Evolutionary conservation across 768 basidiomycete genomes (phyloP).

Genomic region (Collybiopsis confluens): DNA sequence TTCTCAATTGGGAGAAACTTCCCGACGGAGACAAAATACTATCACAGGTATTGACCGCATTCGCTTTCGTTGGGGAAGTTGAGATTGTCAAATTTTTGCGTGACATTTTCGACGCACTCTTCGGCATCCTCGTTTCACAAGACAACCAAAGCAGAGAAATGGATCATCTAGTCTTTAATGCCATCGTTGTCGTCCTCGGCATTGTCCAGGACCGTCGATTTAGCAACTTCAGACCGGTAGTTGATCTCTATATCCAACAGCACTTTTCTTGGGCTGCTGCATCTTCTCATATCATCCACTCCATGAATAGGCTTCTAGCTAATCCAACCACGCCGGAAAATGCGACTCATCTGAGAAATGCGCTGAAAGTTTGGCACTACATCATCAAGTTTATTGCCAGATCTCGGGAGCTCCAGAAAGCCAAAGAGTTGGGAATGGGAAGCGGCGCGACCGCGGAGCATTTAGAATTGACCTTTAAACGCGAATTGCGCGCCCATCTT

Average conservation of each 20-base stretch:
- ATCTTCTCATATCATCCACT: constrained; percentile 79
- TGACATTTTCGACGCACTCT: constrained; percentile 90
- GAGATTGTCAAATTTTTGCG: constrained; percentile 93
- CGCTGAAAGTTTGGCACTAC: constrained; percentile 95
- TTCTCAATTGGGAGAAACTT: constrained; percentile 79
- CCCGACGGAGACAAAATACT: constrained; percentile 61
- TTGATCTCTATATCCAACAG: constrained; percentile 89
- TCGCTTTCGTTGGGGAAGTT: constrained; percentile 89
- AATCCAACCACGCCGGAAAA: constrained; percentile 69
- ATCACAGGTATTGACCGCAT: constrained; percentile 70
- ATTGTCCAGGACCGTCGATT: constrained; percentile 93
- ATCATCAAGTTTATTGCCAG: constrained; percentile 92
- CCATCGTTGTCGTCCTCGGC: constrained; percentile 85
- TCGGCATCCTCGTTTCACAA: constrained; percentile 77
- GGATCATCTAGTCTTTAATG: constrained; percentile 85
- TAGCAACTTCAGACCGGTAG: constrained; percentile 89
- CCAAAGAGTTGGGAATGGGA: constrained; percentile 73
- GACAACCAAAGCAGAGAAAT: constrained; percentile 74
- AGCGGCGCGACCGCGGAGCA: constrained; percentile 83
- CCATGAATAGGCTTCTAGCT: constrained; percentile 78
- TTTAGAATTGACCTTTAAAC: constrained; percentile 79
- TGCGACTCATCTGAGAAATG: constrained; percentile 77
- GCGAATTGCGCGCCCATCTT: constrained; percentile 75
- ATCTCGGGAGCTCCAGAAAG: constrained; percentile 85
- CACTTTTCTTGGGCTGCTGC: constrained; percentile 83